phyloP scores from a whole-genome alignment of 2,329 filamentous ascomycete genomes.

The Aspergillus arachidicola region DNA sequence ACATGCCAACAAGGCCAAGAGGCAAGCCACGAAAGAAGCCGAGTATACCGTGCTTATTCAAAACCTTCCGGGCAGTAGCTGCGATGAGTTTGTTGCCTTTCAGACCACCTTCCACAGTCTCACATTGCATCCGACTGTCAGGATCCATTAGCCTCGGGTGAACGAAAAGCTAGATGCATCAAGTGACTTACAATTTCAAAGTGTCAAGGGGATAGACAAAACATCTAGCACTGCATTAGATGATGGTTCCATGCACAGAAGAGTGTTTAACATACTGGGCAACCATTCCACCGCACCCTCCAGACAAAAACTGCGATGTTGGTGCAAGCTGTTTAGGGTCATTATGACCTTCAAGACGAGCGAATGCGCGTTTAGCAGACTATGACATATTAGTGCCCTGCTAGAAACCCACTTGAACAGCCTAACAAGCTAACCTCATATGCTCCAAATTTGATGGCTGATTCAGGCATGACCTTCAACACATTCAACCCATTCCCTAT shows the following conservation, averaged over 20 bases:
- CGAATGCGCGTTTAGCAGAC: conserved; percentile 85
- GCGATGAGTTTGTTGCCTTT: conserved; percentile 81
- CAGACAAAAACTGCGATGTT: conserved; percentile 86
- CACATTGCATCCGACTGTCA: conserved; percentile 82
- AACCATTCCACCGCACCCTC: conserved; percentile 89
- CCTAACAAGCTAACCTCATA: conserved; percentile 66
- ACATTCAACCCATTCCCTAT: conserved; percentile 94
- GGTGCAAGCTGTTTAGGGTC: conserved; percentile 78
- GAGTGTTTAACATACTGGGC: conserved; percentile 67
- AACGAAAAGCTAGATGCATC: not conserved
- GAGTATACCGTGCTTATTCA: conserved; percentile 70
- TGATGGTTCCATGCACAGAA: conserved; percentile 4
- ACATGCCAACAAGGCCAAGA: conserved; percentile 94
- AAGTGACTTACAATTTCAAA: conserved; percentile 57
- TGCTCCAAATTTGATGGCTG: conserved; percentile 95
- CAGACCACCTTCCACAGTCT: conserved; percentile 82
- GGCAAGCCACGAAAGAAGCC: conserved; percentile 90
- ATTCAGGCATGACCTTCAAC: conserved; percentile 97
- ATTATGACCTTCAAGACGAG: conserved; percentile 82
- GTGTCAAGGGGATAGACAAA: conserved; percentile 91
- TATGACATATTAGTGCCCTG: conserved; percentile 33
- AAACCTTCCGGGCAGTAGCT: conserved; percentile 85
- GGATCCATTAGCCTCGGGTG: conserved; percentile 13
- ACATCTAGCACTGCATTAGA: conserved; percentile 57
- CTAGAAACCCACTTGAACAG: not conserved